These are phyloP conservation scores for Blastocladiella britannica DNA, from an alignment of 192 early-diverging fungal species.

Conservation along the genomic window DNA sequence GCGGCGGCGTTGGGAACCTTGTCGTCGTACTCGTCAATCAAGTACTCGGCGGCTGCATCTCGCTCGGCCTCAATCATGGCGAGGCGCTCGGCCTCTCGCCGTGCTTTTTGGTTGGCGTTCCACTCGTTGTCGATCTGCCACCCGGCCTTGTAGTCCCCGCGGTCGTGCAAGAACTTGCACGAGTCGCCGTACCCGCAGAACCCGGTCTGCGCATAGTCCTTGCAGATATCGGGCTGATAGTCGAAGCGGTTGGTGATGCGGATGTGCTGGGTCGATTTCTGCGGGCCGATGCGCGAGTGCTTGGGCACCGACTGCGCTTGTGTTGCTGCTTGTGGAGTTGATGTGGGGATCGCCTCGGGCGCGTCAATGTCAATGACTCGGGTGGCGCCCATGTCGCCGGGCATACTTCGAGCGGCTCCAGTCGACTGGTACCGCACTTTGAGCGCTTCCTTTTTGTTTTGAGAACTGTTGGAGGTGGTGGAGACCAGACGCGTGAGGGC, in stretches of 20 bases:
- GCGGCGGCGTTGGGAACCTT: slow-evolving; percentile 15
- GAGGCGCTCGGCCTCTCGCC: slow-evolving; percentile 22
- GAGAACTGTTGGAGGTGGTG: too few species aligned
- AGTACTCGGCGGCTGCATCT: slow-evolving; percentile 18
- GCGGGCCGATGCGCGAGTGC: background rate
- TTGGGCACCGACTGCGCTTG: too few species aligned
- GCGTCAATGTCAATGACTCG: too few species aligned
- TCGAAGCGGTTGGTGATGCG: slow-evolving; percentile 72
- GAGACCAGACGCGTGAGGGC: too few species aligned
- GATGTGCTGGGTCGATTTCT: slow-evolving; percentile 39
- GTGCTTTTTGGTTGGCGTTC: slow-evolving; percentile 63
- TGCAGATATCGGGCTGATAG: slow-evolving; percentile 95
- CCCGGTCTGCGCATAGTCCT: slow-evolving; percentile 93
- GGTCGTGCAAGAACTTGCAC: slow-evolving; percentile 94
- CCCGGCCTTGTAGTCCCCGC: slow-evolving; percentile 86
- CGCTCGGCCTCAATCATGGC: slow-evolving; percentile 23
- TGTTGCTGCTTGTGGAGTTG: too few species aligned
- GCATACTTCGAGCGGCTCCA: too few species aligned
- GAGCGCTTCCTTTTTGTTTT: too few species aligned
- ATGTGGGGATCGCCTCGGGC: too few species aligned
- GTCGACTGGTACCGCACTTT: too few species aligned
- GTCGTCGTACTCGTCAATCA: slow-evolving; percentile 22
- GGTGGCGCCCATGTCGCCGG: too few species aligned
- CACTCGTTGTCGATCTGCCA: slow-evolving; percentile 97
- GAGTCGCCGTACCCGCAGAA: slow-evolving; percentile 96